Base-by-base conservation (phyloP, 805 yeast genomes). In the Metschnikowia drakensbergensis region DNA sequence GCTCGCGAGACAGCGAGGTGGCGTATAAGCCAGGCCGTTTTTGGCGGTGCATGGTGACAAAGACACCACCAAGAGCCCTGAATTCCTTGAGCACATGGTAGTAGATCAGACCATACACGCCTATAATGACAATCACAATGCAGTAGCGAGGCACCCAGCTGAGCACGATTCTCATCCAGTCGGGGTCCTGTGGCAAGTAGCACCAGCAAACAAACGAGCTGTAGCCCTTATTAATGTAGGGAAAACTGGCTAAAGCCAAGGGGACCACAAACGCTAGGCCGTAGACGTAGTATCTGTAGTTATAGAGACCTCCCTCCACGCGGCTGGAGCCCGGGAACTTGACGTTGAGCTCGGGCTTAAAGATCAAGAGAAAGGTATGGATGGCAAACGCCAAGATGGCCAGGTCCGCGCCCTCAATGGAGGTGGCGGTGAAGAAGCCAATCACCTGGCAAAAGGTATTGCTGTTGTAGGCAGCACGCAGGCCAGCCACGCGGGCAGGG, bases 391-490 rank as follows among this genome's bases (percentile, higher is more conserved):
- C 76, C 30, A 88, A 69, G 45, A 89, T 90, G 13, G 94, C 90
- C 32, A 88, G 61, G 65, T 90, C 97, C 1, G 91, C 89, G 22
- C 96, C 96, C 65, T 88, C 95, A 10, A 86, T 84, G 23, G 88
- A 76, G 35, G 83, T 74, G 3, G 91, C 87, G 1, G 96, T 86
- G 65, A 88, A 82, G 72, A 86, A 89, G 2, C 96, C 96, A 32
- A 85, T 76, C 4, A 81, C 79, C 59, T 83, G 80, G 57, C 84
- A 80, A 60, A 85, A 80, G 29, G 63, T 64, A 35, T 71, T 66
- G 54, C 71, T 72, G 47, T 72, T 75, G 61, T 80, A 81, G 6
- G 81, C 67, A 7, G 66, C 52, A 25, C 63, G 58, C 35, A 69
- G 69, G 6, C 74, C 60, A 25, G 80, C 60, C 3, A 82, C 79